Evolutionary conservation across 2,329 filamentous ascomycete genomes (phyloP), one percentile per base, ranked within the genome.

Genomic region (Neonectria magnoliae): DNA sequence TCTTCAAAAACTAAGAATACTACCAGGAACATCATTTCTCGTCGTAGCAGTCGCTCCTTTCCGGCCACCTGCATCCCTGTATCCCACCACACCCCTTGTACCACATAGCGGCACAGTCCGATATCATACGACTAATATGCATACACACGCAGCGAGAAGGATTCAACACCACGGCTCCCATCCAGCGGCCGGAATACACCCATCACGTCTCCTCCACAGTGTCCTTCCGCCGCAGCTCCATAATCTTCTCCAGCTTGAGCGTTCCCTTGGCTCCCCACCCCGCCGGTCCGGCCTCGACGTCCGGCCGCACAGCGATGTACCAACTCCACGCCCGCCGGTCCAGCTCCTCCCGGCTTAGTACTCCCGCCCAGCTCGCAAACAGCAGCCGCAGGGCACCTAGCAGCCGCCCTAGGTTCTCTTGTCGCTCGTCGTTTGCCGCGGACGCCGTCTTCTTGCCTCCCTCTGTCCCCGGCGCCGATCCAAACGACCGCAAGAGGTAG

Each of bases 181-280:
- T 51, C 20, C 16, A 27, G 33, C 22, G 14, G 20, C 9, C 1
- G 14, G 2, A 16, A 41, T 4, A 9, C n/a, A 48, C n/a, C 5
- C 18, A n/a, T 59, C 13, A 63, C 2, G n/a, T 51, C 44, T 66
- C 51, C 5, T 13, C 20, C 11, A 7, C 16, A n/a, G 27, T 27
- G 20, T 65, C 68, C 56, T 71, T 76, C 16, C 75, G 72, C 47
- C 86, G 83, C 66, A 93, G 73, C 9, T 84, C 83, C 68, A 94
- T 76, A 44, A 97, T 92, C 68, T 88, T 88, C 14, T 81, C 81
- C 38, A 97, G 76, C 69, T 83, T 88, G 29, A 97, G 82, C 58
- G 83, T 81, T 1, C 91, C 93, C 77, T 95, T 96, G 13, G 91
- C 91, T 29, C 93, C 93, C 93, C 93, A 97, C 2, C 94, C 93